Evolutionary conservation across 1,139 yeast species (phyloP), one percentile per base, ranked within the genome.

Genomic region (Taphrina wiesneri): DNA sequence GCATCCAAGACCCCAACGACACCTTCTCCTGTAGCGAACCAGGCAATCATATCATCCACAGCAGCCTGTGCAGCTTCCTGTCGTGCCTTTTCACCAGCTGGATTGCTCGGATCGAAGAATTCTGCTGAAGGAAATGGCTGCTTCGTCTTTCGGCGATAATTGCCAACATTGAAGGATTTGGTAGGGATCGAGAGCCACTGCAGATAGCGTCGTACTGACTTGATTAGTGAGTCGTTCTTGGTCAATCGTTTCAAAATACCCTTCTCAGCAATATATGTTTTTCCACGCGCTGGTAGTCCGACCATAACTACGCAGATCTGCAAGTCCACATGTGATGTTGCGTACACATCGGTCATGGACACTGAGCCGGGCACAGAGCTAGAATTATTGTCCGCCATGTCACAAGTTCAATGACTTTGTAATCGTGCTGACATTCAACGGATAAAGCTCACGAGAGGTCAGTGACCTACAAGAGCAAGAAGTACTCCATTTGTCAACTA

Each of bases 1-100:
- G 93, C 98, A 77, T 93, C 99, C 69, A 92, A 81, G 11, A 93
- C 89, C 0, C 96, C 98, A 53, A 93, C 98, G 47, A 87, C 88
- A 4, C 96, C 96, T 4, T 49, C 57, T 67, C 85, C 82, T 34
- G 86, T 85, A 46, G 81, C 80, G 74, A 90, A 90, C 98, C 98
- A 93, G 56, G 82, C 78, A 83, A 92, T 82, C 89, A 93, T 88
- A 72, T 90, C 97, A n/a, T 78, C 74, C 56, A 90, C 81, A 0
- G 97, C 97, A 59, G 78, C 76, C 59, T 84, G 81, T 36, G 90
- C 88, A 0, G 97, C 95, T 70, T 85, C 84, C 67, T 80, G 81
- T 68, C 96, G 82, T 68, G 84, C 80, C 67, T 81, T 78, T 73
- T 82, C 79, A 15, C 91, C 93, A 66, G 85, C 86, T 56, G 78